These are phyloP conservation scores for Scheffersomyces coipomensis DNA, from an alignment of 805 yeast species.

Conservation along the genomic window DNA sequence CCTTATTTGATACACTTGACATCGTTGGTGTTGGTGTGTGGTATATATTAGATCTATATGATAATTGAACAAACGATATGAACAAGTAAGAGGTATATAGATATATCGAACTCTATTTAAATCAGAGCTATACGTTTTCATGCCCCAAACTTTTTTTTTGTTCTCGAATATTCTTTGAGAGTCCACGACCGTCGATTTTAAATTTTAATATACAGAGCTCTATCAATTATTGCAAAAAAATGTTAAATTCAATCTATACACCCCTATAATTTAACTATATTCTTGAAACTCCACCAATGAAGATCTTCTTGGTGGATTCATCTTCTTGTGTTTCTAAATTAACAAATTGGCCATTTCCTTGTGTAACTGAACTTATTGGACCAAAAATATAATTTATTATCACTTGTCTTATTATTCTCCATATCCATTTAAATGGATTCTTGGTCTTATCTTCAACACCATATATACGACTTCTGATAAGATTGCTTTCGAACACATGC, in stretches of 20 bases:
- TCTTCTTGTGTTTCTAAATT: constrained; percentile 16
- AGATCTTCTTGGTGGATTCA: constrained; percentile 19
- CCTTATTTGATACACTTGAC: constrained; percentile 46
- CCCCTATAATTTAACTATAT: too few species aligned
- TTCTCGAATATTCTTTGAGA: too few species aligned
- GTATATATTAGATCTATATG: too few species aligned
- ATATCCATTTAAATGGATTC: constrained; percentile 14
- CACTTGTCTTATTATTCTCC: constrained; percentile 13
- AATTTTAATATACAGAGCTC: too few species aligned
- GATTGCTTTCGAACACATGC: constrained; percentile 30
- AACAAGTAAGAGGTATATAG: too few species aligned
- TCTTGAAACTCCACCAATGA: constrained; percentile 26
- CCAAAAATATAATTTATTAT: constrained; percentile 23
- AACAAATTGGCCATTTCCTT: constrained; percentile 18
- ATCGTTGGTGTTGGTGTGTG: too few species aligned
- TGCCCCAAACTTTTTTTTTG: too few species aligned
- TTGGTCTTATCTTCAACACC: constrained; percentile 6
- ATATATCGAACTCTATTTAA: too few species aligned
- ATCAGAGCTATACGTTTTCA: too few species aligned
- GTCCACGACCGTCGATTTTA: background rate
- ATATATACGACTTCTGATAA: constrained; percentile 21
- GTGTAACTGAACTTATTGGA: constrained; percentile 21
- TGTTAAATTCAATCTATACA: too few species aligned
- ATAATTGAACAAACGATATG: too few species aligned
- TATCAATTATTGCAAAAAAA: too few species aligned